A percentile compares a stretch with the other conserved stretches of the same genome.
Conservation (phyloP, 192 early-diverging fungal species). For the Backusella tarrabulga region DNA sequence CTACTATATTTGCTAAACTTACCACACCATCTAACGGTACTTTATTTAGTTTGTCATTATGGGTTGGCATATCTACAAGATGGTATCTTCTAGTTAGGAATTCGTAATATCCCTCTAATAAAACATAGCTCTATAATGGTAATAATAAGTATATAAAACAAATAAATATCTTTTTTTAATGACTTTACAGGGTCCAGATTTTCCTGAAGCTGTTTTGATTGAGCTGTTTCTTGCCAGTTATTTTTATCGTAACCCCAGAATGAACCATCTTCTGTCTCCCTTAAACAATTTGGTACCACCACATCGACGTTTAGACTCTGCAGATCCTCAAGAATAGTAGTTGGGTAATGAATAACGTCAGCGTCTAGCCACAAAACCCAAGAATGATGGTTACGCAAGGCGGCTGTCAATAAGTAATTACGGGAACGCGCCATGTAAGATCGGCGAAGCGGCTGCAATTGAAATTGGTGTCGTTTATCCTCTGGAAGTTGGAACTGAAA, state of each 20-base stretch:
- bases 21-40: constrained; percentile 57
- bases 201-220: constrained; percentile 39
- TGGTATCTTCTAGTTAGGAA: constrained; percentile 29
- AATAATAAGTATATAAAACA: neutral
- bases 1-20: neutral
- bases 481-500: constrained; percentile 51
- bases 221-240: constrained; percentile 54
- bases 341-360: constrained; percentile 55
- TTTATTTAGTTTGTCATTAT: constrained; percentile 22
- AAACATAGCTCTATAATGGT: constrained; percentile 21
- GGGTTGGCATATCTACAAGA: constrained; percentile 31
- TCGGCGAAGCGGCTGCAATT: constrained; percentile 50
- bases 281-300: constrained; percentile 56
- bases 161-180: neutral
- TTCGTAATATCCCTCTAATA: constrained; percentile 35
- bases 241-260: constrained; percentile 55
- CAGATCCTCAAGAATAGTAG: constrained; percentile 52
- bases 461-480: constrained; percentile 48
- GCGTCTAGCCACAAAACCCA: constrained; percentile 64
- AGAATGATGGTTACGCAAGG: constrained; percentile 43
- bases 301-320: constrained; percentile 54
- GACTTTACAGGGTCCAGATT: constrained; percentile 14
- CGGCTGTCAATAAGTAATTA: constrained; percentile 54
- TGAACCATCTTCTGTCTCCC: constrained; percentile 15
- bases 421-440: constrained; percentile 57